phyloP scores from a whole-genome alignment of 257 asterid species.

The Nicotiana tomentosiformis region DNA sequence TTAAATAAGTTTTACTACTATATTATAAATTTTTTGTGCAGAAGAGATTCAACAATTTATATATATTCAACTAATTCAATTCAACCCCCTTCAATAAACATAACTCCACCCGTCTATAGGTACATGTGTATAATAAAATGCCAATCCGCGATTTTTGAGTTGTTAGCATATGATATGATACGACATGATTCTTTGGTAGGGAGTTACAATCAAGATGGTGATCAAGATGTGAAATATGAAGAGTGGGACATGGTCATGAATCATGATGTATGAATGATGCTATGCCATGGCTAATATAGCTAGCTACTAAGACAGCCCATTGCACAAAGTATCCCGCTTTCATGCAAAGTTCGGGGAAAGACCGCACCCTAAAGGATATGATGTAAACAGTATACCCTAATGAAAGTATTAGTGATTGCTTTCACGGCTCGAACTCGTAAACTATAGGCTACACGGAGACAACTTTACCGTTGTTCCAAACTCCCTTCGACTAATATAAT shows the following conservation, averaged over 20 bases:
- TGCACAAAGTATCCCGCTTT: no score
- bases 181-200: slow-evolving; percentile 1
- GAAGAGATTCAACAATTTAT: neutral
- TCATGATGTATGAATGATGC: slow-evolving; percentile 4
- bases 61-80: neutral
- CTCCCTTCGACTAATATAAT: neutral
- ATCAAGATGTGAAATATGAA: neutral
- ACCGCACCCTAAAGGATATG: no score
- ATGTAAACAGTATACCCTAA: no score
- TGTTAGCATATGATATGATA: neutral
- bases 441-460: no score
- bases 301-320: no score
- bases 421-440: no score
- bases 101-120: neutral
- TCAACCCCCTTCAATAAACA: neutral
- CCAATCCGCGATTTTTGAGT: neutral
- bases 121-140: neutral
- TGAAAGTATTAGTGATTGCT: no score
- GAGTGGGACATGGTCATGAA: slow-evolving; percentile 6
- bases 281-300: neutral
- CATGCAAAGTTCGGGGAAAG: no score
- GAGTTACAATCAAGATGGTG: slow-evolving; percentile 8
- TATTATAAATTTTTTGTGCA: neutral
- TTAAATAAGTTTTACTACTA: neutral
- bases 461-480: no score